Conservation (phyloP, 176 grass and related monocot species). For the Elymus sibiricus region DNA sequence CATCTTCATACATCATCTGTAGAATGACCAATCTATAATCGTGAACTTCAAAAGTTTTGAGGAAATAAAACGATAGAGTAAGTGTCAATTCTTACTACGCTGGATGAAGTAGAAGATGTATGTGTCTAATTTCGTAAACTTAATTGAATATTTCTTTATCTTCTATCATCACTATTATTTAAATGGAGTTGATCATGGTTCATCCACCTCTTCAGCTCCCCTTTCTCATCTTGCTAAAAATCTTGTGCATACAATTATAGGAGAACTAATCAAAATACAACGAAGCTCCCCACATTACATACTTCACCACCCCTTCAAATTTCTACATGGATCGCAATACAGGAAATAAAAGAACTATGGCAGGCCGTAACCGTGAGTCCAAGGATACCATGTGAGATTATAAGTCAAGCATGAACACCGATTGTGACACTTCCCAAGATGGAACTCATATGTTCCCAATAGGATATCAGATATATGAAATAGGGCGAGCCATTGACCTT, state of each 20-base stretch:
- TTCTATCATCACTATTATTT: background rate
- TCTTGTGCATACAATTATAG: background rate
- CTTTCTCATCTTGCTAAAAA: background rate
- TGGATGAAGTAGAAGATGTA: background rate
- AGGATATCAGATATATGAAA: background rate
- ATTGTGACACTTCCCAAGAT: background rate
- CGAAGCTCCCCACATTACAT: background rate
- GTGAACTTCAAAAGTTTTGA: background rate
- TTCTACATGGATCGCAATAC: background rate
- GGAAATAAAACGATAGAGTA: background rate
- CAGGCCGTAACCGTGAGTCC: background rate
- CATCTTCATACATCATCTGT: slow-evolving; percentile 72
- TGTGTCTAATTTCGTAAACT: background rate
- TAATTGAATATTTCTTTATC: background rate
- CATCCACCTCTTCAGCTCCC: background rate
- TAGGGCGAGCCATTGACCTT: background rate
- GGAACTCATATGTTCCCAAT: background rate
- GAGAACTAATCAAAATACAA: background rate
- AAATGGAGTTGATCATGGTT: background rate
- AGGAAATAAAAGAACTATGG: background rate
- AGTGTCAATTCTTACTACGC: background rate
- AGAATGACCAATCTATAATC: background rate
- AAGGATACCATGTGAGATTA: background rate
- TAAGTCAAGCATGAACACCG: background rate
- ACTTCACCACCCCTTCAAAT: background rate